Evolutionary conservation across 371 early-diverging fungal genomes (phyloP), one percentile per base, ranked within the genome.

Genomic region (Lichtheimia ornata): DNA sequence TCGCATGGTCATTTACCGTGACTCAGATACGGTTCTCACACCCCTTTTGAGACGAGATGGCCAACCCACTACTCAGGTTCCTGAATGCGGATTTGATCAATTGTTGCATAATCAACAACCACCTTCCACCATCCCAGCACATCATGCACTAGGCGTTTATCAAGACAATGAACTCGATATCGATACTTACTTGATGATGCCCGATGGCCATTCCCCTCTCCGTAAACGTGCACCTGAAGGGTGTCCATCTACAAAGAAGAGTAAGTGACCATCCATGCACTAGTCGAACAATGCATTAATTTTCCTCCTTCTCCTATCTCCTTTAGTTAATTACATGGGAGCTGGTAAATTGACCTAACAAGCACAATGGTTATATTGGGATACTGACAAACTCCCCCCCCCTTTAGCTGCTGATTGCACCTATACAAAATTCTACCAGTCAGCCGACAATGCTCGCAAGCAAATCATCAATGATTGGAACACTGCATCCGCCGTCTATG

Each of bases 401-500:
- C 30, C 24, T 28, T 35, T 47, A 40, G 93, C 91, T 0, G 91
- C 94, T 4, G 94, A 93, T 69, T 93, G 94, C 70, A 84, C 92
- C 0, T 93, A 91, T 64, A 83, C 86, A 12, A 75, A 74, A 17
- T 53, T 63, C 35, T 91, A 89, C 59, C 67, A 80, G 62, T 76
- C 84, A 0, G 64, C 79, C 14, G 83, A 82, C 24, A 70, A 71
- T 14, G 91, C 91, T 50, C 76, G 89, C 47, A 79, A 71, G 62
- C 90, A 91, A 63, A 92, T 93, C 27, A 84, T 93, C 61, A 85
- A 82, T 53, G 82, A 89, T 57, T 91, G 89, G 84, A 91, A 91
- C 70, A 84, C 85, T 22, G 92, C 87, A 3, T 91, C 92, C 17
- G 84, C 81, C 3, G 86, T 93, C 5, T 98, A 96, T 70, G 90